phyloP scores from a whole-genome alignment of 768 basidiomycete species.

The Panaeolus cyanescens region DNA sequence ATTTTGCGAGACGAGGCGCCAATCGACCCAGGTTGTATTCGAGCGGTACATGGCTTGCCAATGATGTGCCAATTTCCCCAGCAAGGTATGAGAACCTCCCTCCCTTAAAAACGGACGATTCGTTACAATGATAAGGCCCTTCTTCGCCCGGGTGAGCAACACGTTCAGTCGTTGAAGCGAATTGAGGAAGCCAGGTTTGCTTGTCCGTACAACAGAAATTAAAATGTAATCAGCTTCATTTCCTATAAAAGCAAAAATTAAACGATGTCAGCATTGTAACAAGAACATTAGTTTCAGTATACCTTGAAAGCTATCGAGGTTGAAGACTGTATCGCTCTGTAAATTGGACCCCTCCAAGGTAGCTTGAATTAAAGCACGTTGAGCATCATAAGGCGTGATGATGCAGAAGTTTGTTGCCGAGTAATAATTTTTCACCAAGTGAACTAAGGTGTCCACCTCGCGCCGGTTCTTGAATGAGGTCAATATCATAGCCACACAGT shows the following conservation, averaged over 20 bases:
- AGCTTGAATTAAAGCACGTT: constrained; percentile 43
- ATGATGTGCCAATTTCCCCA: constrained; percentile 37
- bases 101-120: constrained; percentile 39
- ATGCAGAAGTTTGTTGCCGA: constrained; percentile 38
- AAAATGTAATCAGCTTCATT: constrained; percentile 54
- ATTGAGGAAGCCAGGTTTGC: constrained; percentile 45
- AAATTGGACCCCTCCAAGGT: constrained; percentile 33
- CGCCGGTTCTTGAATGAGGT: constrained; percentile 34
- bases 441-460: constrained; percentile 41
- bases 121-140: constrained; percentile 50
- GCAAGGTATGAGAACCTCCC: constrained; percentile 38
- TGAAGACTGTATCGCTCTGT: constrained; percentile 47
- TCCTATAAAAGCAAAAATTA: constrained; percentile 29
- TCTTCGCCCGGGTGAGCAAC: constrained; percentile 48
- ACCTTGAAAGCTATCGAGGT: constrained; percentile 61
- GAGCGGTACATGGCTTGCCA: constrained; percentile 20
- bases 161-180: constrained; percentile 52
- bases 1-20: constrained; percentile 27
- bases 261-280: background rate
- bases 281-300: background rate
- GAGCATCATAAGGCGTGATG: constrained; percentile 58
- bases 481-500: background rate
- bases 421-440: constrained; percentile 46
- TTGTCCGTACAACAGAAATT: constrained; percentile 52
- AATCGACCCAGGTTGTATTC: constrained; percentile 30